Conservation (phyloP, 257 asterid species). For the Sherardia arvensis region DNA sequence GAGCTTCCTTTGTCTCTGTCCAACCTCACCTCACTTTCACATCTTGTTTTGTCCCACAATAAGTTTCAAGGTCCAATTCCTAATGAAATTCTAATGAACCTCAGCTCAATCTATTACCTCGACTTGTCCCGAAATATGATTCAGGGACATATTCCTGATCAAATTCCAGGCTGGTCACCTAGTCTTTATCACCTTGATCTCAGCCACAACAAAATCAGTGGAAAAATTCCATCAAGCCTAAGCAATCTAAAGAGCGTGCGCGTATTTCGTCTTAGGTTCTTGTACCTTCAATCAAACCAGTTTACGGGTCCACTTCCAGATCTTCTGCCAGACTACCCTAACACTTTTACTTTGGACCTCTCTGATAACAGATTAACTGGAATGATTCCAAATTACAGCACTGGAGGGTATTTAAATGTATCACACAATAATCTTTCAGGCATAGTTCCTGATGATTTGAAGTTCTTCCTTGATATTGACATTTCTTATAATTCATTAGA, state of each 20-base stretch:
- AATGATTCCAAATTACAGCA: background rate
- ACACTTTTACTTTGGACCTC: background rate
- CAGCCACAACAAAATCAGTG: no score
- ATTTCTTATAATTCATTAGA: background rate
- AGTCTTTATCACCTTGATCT: no score
- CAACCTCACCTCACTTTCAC: background rate
- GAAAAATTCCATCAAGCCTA: background rate
- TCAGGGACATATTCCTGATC: no score
- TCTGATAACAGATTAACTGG: background rate
- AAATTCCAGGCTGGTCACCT: no score
- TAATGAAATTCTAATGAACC: no score
- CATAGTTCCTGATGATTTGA: background rate
- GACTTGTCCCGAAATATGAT: background rate
- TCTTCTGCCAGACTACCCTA: background rate
- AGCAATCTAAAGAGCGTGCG: no score
- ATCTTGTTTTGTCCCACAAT: background rate
- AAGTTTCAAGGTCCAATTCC: background rate
- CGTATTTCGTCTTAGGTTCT: background rate
- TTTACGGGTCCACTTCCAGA: background rate
- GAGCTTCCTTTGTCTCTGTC: background rate
- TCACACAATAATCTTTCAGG: slow-evolving; percentile 1
- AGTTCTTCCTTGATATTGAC: background rate
- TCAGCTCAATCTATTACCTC: background rate
- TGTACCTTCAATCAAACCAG: background rate
- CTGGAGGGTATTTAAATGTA: background rate